Evolutionary conservation across 768 basidiomycete species (phyloP).

Genomic region (Boletus tomentosulus): DNA sequence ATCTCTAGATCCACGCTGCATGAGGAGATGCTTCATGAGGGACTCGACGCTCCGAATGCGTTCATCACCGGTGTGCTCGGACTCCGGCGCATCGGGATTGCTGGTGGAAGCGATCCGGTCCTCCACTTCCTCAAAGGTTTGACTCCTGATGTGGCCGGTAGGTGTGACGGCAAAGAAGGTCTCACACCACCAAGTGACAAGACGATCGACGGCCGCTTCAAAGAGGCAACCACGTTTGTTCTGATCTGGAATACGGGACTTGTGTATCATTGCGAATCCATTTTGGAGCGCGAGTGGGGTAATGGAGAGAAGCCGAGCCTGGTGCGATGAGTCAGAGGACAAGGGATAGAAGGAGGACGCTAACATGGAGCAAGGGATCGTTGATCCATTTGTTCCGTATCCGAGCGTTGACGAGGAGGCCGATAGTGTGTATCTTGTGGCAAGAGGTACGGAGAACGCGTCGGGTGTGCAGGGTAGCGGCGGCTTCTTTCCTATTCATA

Average conservation of each 20-base stretch:
- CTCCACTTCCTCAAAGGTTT: conserved; percentile 75
- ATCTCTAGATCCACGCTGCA: conserved; percentile 78
- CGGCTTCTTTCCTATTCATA: conserved; percentile 41
- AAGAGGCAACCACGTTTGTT: conserved; percentile 84
- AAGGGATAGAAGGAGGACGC: conserved; percentile 18
- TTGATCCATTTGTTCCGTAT: conserved; percentile 83
- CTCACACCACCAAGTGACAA: conserved; percentile 82
- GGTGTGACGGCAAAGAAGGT: conserved; percentile 62
- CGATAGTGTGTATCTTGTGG: conserved; percentile 87
- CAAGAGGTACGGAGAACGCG: conserved; percentile 70
- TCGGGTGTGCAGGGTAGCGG: conserved; percentile 53
- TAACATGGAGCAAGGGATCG: conserved; percentile 76
- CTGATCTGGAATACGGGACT: conserved; percentile 74
- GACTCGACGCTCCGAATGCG: conserved; percentile 73
- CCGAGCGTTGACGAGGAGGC: conserved; percentile 70
- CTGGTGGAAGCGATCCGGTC: conserved; percentile 27
- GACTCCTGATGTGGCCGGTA: conserved; percentile 66
- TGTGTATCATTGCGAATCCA: conserved; percentile 76
- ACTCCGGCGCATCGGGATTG: conserved; percentile 36
- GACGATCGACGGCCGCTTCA: conserved; percentile 68
- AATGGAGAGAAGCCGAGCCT: conserved; percentile 88
- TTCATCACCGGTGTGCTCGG: conserved; percentile 53
- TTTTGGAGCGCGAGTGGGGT: conserved; percentile 79
- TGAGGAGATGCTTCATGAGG: conserved; percentile 89
- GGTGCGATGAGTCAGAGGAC: conserved; percentile 7